Evolutionary conservation across 768 basidiomycete species (phyloP).

Genomic region (Trichaptum fuscoviolaceum): DNA sequence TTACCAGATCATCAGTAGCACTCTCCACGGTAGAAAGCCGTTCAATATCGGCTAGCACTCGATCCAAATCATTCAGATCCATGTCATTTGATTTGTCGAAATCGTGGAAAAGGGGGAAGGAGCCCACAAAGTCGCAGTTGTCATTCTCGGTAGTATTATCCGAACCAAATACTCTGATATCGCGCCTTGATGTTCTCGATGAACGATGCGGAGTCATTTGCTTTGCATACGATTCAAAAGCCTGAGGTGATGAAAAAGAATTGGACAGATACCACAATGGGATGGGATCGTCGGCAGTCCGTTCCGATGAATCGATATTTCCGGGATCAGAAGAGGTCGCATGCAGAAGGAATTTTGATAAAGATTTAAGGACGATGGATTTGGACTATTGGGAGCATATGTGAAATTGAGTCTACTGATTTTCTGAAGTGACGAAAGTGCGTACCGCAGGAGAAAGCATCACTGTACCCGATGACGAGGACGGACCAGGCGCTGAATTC

Average conservation of each 20-base stretch:
- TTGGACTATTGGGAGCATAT: slow-evolving; percentile 51
- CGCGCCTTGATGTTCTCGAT: slow-evolving; percentile 4
- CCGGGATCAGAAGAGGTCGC: slow-evolving; percentile 29
- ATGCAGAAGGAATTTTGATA: slow-evolving; percentile 58
- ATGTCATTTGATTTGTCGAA: neutral
- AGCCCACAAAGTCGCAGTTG: slow-evolving; percentile 29
- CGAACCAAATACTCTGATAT: slow-evolving; percentile 26
- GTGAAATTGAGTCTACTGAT: neutral
- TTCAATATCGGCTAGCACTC: slow-evolving; percentile 1
- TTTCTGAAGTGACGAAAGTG: neutral
- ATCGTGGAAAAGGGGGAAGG: slow-evolving; percentile 8
- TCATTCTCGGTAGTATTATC: slow-evolving; percentile 32
- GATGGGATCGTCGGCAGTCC: slow-evolving; percentile 21
- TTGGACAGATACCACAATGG: slow-evolving; percentile 62
- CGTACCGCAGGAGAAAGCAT: slow-evolving; percentile 60
- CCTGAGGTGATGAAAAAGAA: slow-evolving; percentile 47
- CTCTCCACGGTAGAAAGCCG: neutral
- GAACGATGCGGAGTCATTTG: neutral
- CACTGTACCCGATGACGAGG: slow-evolving; percentile 43
- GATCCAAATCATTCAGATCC: neutral
- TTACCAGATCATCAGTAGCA: neutral
- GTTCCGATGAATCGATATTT: slow-evolving; percentile 16
- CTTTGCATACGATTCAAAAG: slow-evolving; percentile 43
- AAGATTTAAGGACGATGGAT: slow-evolving; percentile 66
- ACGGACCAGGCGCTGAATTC: neutral